phyloP scores from a whole-genome alignment of 352 stramenopile species.

The Pythium brachiatum region DNA sequence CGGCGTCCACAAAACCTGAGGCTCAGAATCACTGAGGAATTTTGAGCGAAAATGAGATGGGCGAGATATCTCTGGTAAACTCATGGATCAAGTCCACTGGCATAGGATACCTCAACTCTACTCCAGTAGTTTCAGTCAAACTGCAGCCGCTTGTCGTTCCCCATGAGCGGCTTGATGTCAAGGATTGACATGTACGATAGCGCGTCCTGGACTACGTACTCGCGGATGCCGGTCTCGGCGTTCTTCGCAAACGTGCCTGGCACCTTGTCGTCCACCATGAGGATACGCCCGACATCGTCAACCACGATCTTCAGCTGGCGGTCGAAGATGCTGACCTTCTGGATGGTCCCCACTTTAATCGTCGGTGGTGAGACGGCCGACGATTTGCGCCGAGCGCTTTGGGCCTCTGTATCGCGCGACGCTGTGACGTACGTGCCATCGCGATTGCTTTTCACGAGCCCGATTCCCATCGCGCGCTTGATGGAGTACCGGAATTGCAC shows the following conservation, averaged over 20 bases:
- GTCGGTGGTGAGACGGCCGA: background rate
- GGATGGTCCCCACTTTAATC: background rate
- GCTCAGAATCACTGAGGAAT: no score
- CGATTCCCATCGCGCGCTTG: conserved; percentile 39
- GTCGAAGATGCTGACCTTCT: conserved; percentile 16
- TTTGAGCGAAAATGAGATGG: no score
- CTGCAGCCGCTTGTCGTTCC: conserved; percentile 43
- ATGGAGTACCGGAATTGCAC: conserved; percentile 38
- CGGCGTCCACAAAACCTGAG: no score
- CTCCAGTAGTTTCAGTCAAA: conserved; percentile 21
- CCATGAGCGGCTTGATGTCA: conserved; percentile 48
- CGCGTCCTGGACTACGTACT: conserved; percentile 44
- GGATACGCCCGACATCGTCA: conserved; percentile 33
- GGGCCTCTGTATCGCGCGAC: conserved; percentile 1
- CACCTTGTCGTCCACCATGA: conserved; percentile 39
- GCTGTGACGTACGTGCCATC: conserved; percentile 10
- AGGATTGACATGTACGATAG: conserved; percentile 26
- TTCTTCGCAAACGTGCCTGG: conserved; percentile 36
- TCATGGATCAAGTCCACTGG: background rate
- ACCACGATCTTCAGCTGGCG: conserved; percentile 23
- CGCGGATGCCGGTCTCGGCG: background rate
- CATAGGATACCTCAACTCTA: background rate
- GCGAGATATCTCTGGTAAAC: no score
- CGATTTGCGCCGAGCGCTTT: background rate
- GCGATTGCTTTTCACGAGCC: conserved; percentile 22